Base-by-base conservation (phyloP, 2,329 filamentous ascomycete species). In the Aciculosporium take region DNA sequence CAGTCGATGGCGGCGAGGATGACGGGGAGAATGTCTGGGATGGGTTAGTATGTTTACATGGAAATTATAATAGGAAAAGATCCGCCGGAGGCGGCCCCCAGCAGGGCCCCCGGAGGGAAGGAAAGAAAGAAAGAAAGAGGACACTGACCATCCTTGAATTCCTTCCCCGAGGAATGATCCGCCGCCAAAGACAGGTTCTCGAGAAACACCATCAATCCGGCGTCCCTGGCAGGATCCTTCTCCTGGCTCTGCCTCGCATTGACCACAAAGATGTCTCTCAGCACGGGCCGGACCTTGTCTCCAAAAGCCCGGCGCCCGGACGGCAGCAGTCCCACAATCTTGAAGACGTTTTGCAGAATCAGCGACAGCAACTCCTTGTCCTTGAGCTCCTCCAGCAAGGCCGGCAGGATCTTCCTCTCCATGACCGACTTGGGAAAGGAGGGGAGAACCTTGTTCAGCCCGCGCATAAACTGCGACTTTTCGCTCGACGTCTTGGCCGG, bases 351-450 rank as follows among this genome's bases (percentile, higher is more conserved):
- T 46, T 91, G 84, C 17, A 98, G 64, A 28, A 96, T 86, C 32
- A 89, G 65, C 0, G 88, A 80, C 5, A 95, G 66, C 1, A 96
- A 69, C 33, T 94, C 88, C 39, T 77, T 81, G 53, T 98, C 91
- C 56, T 98, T 96, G 58, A 87, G 78, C 61, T 98, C 89, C 41
- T 98, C 91, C 3, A 98, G 64, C 35, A 98, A 62, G 0, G 84
- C 88, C 1, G 86, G 87, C 3, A 98, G 65, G 7, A 98, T 72
- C 60, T 98, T 98, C 65, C 87, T 94, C 56, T 95, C 91, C 58
- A 96, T 76, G 2, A 98, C 88, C 0, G 85, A 86, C 47, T 84
- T 86, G 2, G 91, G 91, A 53, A 98, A 98, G 27, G 91, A 91
- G 0, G 84, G 81, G 43, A 98, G 63, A 9, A 98, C 87, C 40